Conservation (phyloP, 2,329 filamentous ascomycete genomes). For the Sclerotinia borealis region DNA sequence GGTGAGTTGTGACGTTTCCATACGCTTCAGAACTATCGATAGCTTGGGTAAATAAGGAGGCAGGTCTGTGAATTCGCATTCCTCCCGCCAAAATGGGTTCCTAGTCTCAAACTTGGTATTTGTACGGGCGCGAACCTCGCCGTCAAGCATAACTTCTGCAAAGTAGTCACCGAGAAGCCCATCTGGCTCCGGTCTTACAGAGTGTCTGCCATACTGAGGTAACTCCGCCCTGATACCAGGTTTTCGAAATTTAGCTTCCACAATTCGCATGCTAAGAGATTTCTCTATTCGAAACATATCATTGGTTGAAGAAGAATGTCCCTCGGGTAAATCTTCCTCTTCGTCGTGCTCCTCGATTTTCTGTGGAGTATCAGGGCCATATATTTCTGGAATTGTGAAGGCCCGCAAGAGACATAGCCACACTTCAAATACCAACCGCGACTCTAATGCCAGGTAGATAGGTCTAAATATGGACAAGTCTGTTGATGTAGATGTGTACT, state of each 20-base stretch:
- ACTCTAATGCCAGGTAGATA: constrained; percentile 83
- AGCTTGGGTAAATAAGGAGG: constrained; percentile 63
- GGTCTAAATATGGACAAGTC: constrained; percentile 75
- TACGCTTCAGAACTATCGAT: constrained; percentile 65
- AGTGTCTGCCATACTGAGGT: constrained; percentile 20
- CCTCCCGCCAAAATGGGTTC: constrained; percentile 74
- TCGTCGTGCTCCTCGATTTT: constrained; percentile 18
- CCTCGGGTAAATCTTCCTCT: constrained; percentile 3
- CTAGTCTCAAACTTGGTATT: constrained; percentile 64
- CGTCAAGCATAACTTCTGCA: constrained; percentile 73
- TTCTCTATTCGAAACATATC: constrained; percentile 59
- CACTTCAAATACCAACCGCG: constrained; percentile 85
- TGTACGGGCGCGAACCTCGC: constrained; percentile 71
- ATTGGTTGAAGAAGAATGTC: constrained; percentile 26
- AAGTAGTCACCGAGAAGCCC: constrained; percentile 62
- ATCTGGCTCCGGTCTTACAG: constrained; percentile 37
- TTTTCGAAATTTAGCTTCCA: constrained; percentile 52
- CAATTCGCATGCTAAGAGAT: constrained; percentile 50
- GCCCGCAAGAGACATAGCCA: constrained; percentile 92
- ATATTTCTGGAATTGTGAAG: constrained; percentile 87
- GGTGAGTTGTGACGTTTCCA: constrained; percentile 36
- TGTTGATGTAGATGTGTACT: constrained; percentile 71
- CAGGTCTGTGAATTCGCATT: constrained; percentile 70
- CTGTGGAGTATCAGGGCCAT: constrained; percentile 41
- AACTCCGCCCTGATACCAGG: constrained; percentile 29